Base-by-base conservation (phyloP, 2,329 filamentous ascomycete genomes). In the Penicillium sp. region DNA sequence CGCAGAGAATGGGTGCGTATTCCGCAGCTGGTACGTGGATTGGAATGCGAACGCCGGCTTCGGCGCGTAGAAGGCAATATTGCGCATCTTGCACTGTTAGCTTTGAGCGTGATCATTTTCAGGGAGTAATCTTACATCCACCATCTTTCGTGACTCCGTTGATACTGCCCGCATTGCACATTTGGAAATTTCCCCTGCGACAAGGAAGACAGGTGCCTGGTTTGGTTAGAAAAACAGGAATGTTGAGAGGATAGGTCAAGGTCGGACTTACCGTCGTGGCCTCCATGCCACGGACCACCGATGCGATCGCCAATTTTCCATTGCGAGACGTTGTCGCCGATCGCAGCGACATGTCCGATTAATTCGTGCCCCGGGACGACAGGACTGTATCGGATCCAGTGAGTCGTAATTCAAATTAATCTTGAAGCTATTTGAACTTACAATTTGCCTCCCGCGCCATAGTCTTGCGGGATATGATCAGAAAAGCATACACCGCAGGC, bases 401-500 rank as follows among this genome's bases (percentile, higher is more conserved):
- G 9, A 36, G 16, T 23, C n/a, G 16, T 8, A 2, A 7, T 16
- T 6, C 26, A 29, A 29, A 11, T 29, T 29, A 11, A 11, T 29
- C 26, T 6, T 5, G 5, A 11, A 29, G 5, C 26, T 16, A 16
- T 1, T 14, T 14, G 13, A 49, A 16, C 64, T 48, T 63, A 73
- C 71, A 83, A 87, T 18, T 79, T 63, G 39, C 83, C 79, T 10
- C 83, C 83, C 39, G 87, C 74, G 4, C 71, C 64, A 21, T 84
- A 84, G 2, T 66, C 43, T 46, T 79, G 75, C 1, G 82, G 71
- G 49, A 70, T 72, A 18, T 73, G 56, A 63, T 91, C 89, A 0
- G 81, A 83, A 69, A 86, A 86, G 71, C 89, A 92, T 45, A 92
- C 82, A 39, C 89, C 89, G 62, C 86, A 90, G 5, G 88, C 88